Evolutionary conservation across 179 eudicot genomes (phyloP).

Genomic region (Beta macrorhiza): DNA sequence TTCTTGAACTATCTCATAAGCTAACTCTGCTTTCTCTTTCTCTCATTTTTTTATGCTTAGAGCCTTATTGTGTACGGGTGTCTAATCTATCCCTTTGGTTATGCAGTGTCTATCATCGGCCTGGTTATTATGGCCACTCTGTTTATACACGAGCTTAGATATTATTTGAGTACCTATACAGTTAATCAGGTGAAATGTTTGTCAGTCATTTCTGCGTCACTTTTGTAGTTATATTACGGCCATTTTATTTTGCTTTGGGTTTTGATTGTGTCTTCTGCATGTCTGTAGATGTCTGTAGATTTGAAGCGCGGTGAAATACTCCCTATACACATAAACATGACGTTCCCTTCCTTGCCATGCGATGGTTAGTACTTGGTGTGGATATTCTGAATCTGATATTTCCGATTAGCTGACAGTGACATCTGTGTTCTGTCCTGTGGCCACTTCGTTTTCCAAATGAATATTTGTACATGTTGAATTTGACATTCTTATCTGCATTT

Average conservation of each 20-base stretch:
- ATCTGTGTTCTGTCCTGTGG: not conserved
- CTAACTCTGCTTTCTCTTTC: not conserved
- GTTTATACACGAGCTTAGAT: slow-evolving; percentile 84
- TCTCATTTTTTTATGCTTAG: not conserved
- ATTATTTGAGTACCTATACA: slow-evolving; percentile 78
- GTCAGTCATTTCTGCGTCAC: not conserved
- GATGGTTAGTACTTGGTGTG: slow-evolving; percentile 55
- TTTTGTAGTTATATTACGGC: not conserved
- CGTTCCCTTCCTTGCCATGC: slow-evolving; percentile 94
- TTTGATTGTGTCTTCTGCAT: slow-evolving; percentile 20
- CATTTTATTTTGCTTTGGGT: slow-evolving; percentile 1
- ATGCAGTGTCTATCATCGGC: slow-evolving; percentile 82
- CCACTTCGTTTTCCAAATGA: not conserved
- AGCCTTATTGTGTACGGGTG: not conserved
- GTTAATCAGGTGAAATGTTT: slow-evolving; percentile 74
- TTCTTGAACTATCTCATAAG: not conserved
- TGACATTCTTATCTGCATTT: no score
- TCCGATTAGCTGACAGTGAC: slow-evolving; percentile 3
- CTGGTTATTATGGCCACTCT: slow-evolving; percentile 82
- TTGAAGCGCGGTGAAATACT: slow-evolving; percentile 97
- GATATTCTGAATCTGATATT: slow-evolving; percentile 10
- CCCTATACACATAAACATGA: slow-evolving; percentile 93
- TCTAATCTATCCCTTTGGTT: slow-evolving; percentile 20
- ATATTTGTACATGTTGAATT: not conserved
- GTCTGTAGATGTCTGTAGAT: slow-evolving; percentile 87